Conservation (phyloP, 306 rosid species). For the Begonia masoniana region DNA sequence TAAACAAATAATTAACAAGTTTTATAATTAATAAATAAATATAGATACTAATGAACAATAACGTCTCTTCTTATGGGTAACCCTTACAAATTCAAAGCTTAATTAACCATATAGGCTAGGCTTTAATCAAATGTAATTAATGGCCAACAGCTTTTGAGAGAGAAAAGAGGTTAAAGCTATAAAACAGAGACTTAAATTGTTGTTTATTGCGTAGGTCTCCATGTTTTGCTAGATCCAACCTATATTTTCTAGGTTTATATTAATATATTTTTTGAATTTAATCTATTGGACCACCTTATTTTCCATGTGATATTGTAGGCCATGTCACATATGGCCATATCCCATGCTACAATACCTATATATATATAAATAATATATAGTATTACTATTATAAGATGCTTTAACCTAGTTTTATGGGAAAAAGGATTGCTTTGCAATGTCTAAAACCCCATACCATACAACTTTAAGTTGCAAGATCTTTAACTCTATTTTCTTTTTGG, state of each 20-base stretch:
- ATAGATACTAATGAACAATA: not conserved
- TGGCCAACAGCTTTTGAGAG: not conserved
- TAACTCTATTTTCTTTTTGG: constrained; percentile 20
- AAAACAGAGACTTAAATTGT: not conserved
- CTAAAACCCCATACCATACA: constrained; percentile 35
- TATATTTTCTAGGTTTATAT: not conserved
- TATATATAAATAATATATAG: not conserved
- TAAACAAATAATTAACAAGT: too few species aligned
- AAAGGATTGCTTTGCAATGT: not conserved
- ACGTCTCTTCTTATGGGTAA: not conserved
- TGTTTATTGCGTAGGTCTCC: not conserved
- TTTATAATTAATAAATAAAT: not conserved
- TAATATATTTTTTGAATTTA: not conserved
- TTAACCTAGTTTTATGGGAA: not conserved
- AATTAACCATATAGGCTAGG: not conserved
- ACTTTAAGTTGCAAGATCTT: constrained; percentile 41
- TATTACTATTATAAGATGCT: too few species aligned
- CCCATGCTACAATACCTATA: not conserved
- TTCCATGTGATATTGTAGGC: not conserved
- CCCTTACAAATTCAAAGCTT: not conserved
- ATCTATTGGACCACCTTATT: not conserved
- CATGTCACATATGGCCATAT: not conserved
- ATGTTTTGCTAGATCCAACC: not conserved
- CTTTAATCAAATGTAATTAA: not conserved
- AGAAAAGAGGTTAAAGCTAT: not conserved